Evolutionary conservation across 2,329 filamentous ascomycete species (phyloP).

Genomic region (Ophiocordyceps australis): DNA sequence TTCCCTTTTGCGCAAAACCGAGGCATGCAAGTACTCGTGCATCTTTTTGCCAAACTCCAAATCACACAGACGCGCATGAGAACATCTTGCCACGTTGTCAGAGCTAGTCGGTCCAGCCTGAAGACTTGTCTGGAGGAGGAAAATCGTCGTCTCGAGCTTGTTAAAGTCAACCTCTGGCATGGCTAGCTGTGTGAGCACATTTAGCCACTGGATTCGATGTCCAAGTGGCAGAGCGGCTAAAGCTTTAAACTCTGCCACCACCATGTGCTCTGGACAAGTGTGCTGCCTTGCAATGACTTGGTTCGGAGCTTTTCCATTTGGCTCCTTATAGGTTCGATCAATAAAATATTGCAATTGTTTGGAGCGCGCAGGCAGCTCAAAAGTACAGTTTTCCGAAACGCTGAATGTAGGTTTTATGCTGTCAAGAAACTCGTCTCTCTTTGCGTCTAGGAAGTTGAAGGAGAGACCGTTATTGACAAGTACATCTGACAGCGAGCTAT

Average conservation of each 20-base stretch:
- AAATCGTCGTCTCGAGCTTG: conserved; percentile 4
- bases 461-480: conserved; percentile 8
- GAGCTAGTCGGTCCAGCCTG: conserved; percentile 4
- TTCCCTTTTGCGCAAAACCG: not conserved
- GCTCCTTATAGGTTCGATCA: not conserved
- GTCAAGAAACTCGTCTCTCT: not conserved
- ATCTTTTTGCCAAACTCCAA: not conserved
- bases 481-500: conserved; percentile 3
- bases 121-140: conserved; percentile 7
- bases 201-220: conserved; percentile 6
- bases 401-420: not conserved
- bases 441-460: conserved; percentile 5
- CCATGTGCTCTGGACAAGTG: conserved; percentile 26
- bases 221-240: conserved; percentile 5
- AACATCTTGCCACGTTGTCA: not conserved
- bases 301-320: conserved; percentile 20
- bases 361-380: conserved; percentile 3
- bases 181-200: conserved; percentile 6
- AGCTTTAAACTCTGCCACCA: conserved; percentile 33
- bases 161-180: conserved; percentile 8
- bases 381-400: conserved; percentile 2
- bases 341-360: conserved; percentile 5
- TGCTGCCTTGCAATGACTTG: conserved; percentile 28
- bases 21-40: conserved; percentile 2
- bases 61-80: not conserved